Percentiles rank a stretch among this genome's conserved stretches.
These are phyloP conservation scores for Blastocystis sp. DNA, from an alignment of 352 stramenopile genomes.

Conservation along the genomic window DNA sequence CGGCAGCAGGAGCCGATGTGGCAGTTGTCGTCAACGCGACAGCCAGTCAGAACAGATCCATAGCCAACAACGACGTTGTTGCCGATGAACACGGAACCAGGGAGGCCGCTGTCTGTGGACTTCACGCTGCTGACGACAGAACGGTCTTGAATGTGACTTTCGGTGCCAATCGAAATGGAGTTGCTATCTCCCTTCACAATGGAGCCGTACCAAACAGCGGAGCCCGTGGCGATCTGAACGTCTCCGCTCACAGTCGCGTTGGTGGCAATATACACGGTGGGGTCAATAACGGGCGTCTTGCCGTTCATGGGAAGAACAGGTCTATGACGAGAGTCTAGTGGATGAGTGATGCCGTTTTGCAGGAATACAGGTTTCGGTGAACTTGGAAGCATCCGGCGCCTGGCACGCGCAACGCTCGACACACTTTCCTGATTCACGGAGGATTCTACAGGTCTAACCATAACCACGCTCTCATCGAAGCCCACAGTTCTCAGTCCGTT, in stretches of 20 bases:
- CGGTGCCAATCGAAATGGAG: conserved; percentile 56
- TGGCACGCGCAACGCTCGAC: conserved; percentile 56
- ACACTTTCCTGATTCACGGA: conserved; percentile 64
- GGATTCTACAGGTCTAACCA: conserved; percentile 61
- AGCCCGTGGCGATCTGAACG: conserved; percentile 63
- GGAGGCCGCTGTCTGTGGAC: conserved; percentile 35
- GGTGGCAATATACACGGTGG: conserved; percentile 71
- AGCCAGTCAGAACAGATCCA: conserved; percentile 77
- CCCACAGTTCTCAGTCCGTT: conserved; percentile 66
- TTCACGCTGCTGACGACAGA: conserved; percentile 55
- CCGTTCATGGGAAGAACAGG: conserved; percentile 89
- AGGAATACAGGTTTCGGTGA: conserved; percentile 45
- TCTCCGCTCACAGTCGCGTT: conserved; percentile 68
- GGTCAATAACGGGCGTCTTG: conserved; percentile 79
- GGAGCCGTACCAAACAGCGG: conserved; percentile 68
- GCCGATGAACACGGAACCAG: conserved; percentile 68
- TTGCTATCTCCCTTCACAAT: conserved; percentile 72
- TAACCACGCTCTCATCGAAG: background rate
- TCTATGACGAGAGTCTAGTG: conserved; percentile 79
- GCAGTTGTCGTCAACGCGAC: conserved; percentile 91
- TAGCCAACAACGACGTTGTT: conserved; percentile 71
- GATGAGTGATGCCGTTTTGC: background rate
- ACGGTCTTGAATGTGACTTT: conserved; percentile 71
- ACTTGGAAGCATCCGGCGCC: conserved; percentile 48
- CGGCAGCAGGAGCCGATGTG: conserved; percentile 93